Evolutionary conservation across 2,329 filamentous ascomycete genomes (phyloP).

Genomic region (Clonostachys chloroleuca): DNA sequence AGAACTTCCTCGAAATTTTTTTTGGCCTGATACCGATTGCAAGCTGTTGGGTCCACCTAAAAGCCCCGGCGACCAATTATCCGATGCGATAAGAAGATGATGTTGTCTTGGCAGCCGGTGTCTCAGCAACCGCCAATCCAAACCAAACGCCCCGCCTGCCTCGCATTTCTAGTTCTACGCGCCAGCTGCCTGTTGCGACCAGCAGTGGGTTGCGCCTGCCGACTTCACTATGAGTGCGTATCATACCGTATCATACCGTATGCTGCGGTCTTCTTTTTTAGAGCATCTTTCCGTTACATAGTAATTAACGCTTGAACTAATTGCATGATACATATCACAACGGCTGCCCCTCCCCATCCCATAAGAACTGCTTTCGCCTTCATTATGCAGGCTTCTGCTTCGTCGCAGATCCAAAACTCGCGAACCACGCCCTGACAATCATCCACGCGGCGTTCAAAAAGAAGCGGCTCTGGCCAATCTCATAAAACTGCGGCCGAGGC

Average conservation of each 20-base stretch:
- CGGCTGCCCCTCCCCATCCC: too few relatives aligned
- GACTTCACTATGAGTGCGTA: background rate
- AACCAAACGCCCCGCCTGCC: background rate
- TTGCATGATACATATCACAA: too few relatives aligned
- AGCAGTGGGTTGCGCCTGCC: too few relatives aligned
- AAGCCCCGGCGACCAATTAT: conserved; percentile 14
- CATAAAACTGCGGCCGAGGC: conserved; percentile 39
- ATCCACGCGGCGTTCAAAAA: conserved; percentile 27
- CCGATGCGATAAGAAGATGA: conserved; percentile 20
- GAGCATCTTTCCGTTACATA: too few relatives aligned
- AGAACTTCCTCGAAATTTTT: conserved; percentile 23
- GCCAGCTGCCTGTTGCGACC: too few relatives aligned
- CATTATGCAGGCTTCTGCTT: background rate
- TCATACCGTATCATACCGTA: background rate
- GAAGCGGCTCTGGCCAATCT: conserved; percentile 22
- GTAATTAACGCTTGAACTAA: too few relatives aligned
- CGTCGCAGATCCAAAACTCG: background rate
- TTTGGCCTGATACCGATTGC: conserved; percentile 3
- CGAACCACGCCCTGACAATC: conserved; percentile 23
- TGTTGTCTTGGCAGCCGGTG: conserved; percentile 17
- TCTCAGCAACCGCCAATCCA: conserved; percentile 21
- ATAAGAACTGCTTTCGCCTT: background rate
- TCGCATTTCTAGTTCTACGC: too few relatives aligned
- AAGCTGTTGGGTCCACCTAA: background rate
- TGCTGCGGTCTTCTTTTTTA: background rate